phyloP scores from a whole-genome alignment of 805 yeast genomes.

The Barnettozyma sp. region DNA sequence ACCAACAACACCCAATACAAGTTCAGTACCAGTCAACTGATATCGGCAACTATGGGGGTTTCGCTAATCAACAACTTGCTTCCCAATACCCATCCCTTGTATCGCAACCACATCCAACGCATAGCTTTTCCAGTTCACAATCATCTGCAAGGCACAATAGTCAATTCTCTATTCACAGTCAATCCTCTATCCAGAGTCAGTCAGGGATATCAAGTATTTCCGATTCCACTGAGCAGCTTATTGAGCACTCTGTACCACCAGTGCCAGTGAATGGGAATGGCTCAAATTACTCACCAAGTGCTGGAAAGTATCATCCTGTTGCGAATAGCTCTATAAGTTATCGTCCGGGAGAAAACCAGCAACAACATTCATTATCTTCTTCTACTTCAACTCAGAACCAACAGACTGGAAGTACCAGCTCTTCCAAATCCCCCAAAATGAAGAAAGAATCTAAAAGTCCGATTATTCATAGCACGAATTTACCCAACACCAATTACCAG shows the following conservation, averaged over 20 bases:
- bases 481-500: slow-evolving; percentile 1
- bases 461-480: not conserved
- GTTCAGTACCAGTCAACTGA: no score
- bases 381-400: not conserved
- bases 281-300: no score
- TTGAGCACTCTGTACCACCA: not conserved
- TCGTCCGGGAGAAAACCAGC: slow-evolving; percentile 1
- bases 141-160: not conserved
- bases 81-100: slow-evolving; percentile 1
- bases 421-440: slow-evolving; percentile 3
- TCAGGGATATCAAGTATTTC: not conserved
- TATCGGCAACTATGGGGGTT: no score
- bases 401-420: not conserved
- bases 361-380: slow-evolving; percentile 1
- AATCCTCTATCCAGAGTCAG: not conserved
- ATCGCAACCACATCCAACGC: slow-evolving; percentile 4
- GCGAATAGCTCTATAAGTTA: not conserved
- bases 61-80: slow-evolving; percentile 1
- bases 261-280: not conserved
- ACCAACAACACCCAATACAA: no score
- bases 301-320: not conserved
- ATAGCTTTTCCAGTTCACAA: not conserved
- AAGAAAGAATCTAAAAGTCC: slow-evolving; percentile 5
- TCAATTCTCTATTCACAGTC: slow-evolving; percentile 2
- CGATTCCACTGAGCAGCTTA: not conserved